A percentile compares a stretch with the other conserved stretches of the same genome.
phyloP scores from a whole-genome alignment of 257 asterid genomes.

The Buddleja alternifolia region DNA sequence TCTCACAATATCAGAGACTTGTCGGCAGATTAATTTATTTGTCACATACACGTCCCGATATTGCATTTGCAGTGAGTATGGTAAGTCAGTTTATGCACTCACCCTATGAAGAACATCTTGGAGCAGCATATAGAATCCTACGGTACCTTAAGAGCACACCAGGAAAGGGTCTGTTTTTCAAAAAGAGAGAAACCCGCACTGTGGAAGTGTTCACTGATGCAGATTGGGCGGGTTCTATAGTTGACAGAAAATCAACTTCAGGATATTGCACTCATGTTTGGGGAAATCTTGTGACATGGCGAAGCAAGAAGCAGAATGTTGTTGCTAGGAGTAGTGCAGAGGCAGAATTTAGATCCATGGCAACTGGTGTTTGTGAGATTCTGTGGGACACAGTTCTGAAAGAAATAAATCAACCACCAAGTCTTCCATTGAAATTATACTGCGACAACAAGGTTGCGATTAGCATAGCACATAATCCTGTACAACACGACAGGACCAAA shows the following conservation, averaged over 20 bases:
- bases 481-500: neutral
- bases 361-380: neutral
- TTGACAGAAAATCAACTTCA: neutral
- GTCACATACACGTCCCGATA: too few species aligned
- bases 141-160: too few species aligned
- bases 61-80: too few species aligned
- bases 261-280: neutral
- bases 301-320: neutral
- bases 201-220: too few species aligned
- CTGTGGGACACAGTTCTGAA: neutral
- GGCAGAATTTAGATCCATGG: neutral
- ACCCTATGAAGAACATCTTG: too few species aligned
- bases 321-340: neutral
- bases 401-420: neutral
- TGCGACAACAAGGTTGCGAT: neutral
- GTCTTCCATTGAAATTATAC: neutral
- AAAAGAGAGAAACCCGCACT: too few species aligned
- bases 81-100: too few species aligned
- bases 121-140: too few species aligned
- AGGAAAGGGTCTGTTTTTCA: too few species aligned
- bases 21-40: too few species aligned
- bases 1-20: too few species aligned
- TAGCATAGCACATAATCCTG: neutral
- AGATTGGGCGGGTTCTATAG: too few species aligned
- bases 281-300: neutral